Conservation (phyloP, 2,329 filamentous ascomycete species). For the Fusarium setosum region DNA sequence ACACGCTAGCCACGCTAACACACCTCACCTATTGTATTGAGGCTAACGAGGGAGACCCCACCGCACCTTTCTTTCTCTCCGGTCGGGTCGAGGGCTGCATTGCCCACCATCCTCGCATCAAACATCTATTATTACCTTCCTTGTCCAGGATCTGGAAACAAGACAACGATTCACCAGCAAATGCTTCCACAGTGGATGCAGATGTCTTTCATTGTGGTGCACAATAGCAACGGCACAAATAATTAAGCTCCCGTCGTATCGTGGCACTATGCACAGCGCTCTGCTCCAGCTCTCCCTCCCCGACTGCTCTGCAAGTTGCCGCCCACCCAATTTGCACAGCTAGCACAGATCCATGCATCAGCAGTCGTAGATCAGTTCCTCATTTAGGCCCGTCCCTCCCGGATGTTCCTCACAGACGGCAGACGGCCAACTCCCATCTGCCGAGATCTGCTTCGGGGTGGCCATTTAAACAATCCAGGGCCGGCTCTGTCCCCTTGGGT, state of each 20-base stretch:
- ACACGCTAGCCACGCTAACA: conserved; percentile 23
- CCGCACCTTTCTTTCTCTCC: conserved; percentile 14
- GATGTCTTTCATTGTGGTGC: too few relatives aligned
- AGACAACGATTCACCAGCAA: too few relatives aligned
- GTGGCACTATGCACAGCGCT: background rate
- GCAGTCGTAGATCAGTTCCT: conserved; percentile 28
- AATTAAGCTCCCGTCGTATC: background rate
- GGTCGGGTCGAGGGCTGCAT: conserved; percentile 9
- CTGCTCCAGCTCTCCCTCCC: background rate
- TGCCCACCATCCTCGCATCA: background rate
- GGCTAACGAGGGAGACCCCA: conserved; percentile 25
- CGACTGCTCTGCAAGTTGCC: background rate
- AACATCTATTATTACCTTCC: too few relatives aligned
- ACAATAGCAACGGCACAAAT: too few relatives aligned
- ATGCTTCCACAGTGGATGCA: too few relatives aligned
- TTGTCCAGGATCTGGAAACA: too few relatives aligned
- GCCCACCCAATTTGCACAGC: conserved; percentile 8
- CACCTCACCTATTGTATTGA: too few relatives aligned
- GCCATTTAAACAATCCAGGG: conserved; percentile 25
- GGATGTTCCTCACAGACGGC: conserved; percentile 3
- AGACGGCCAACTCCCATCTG: conserved; percentile 22
- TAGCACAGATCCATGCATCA: conserved; percentile 28
- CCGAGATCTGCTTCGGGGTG: conserved; percentile 33
- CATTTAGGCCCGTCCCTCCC: background rate
- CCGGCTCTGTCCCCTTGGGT: background rate